phyloP scores from a whole-genome alignment of 2,329 filamentous ascomycete genomes.

The Alternaria sp. region DNA sequence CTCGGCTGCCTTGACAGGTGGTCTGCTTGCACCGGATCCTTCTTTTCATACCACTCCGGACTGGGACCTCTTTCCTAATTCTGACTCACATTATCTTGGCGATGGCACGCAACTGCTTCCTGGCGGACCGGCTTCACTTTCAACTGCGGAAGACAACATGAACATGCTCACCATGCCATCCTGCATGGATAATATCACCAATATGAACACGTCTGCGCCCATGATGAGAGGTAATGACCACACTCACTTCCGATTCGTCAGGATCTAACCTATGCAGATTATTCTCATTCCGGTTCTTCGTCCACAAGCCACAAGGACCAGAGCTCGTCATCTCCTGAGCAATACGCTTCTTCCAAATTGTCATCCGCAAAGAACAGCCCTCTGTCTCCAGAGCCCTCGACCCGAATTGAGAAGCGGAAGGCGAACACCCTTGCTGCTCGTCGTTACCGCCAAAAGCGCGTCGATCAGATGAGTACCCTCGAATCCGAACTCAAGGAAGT shows the following conservation, averaged over 20 bases:
- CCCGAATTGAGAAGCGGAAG: conserved; percentile 63
- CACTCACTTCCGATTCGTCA: background rate
- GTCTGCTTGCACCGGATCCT: conserved; percentile 27
- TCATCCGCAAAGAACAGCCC: conserved; percentile 34
- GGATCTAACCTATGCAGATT: conserved; percentile 32
- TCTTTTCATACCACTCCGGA: conserved; percentile 33
- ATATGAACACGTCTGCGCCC: conserved; percentile 30
- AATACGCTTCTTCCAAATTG: conserved; percentile 35
- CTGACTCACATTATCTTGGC: conserved; percentile 35
- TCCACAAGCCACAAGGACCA: conserved; percentile 37
- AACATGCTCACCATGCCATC: conserved; percentile 33
- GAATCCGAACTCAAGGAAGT: conserved; percentile 67
- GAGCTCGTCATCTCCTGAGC: conserved; percentile 40
- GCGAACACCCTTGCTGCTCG: conserved; percentile 76
- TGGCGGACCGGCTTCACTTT: conserved; percentile 23
- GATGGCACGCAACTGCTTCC: conserved; percentile 32
- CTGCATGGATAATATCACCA: conserved; percentile 22
- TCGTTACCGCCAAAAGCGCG: conserved; percentile 74
- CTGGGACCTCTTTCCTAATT: conserved; percentile 38
- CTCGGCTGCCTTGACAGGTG: conserved; percentile 30
- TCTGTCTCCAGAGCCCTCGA: conserved; percentile 35
- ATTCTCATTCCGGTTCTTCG: conserved; percentile 40
- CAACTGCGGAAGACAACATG: conserved; percentile 23
- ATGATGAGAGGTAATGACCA: conserved; percentile 39
- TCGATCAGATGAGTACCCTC: conserved; percentile 70